Evolutionary conservation across 2,329 filamentous ascomycete species (phyloP), one percentile per base, ranked within the genome.

Genomic region (Fusarium virguliforme): DNA sequence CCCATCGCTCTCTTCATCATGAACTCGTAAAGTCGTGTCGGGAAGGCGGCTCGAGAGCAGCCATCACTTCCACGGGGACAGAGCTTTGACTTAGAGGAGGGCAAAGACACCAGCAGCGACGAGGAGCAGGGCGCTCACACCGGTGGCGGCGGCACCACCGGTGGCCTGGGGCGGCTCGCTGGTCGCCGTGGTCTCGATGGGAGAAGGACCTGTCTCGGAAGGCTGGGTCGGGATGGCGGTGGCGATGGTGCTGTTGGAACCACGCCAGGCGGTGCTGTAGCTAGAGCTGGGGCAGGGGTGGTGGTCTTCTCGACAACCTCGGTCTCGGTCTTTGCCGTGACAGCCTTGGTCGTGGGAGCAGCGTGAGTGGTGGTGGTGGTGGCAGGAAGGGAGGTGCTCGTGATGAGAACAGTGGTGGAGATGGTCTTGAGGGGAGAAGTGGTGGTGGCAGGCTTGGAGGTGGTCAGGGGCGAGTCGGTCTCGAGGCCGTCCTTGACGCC

Each of bases 401-500:
- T 75, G 10, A 71, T 54, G 60, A 58, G 61, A 50, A 77, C 71
- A 22, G 78, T 77, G 59, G 77, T 75, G 58, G 76, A 74, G 30
- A 77, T 74, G 65, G 72, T 73, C 60, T 73, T 55, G 6, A 68
- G 62, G 48, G 65, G 37, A 56, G 76, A 76, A 43, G 67, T 59
- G 24, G 75, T 70, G 53, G 72, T 64, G 51, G 73, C 67, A 41
- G 76, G 56, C 34, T 59, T 61, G n/a, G 73, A 70, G 55, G 68
- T 71, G 26, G 79, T 76, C 24, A 78, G 68, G 35, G 78, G 54
- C 76, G 75, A 50, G 78, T 78, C 79, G 50, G 80, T 76, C 60
- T 83, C 77, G 28, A 84, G 83, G 68, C 85, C 82, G 55, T 83
- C 83, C 56, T 83, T 79, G 60, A 91, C 85, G 46, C 79, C 79